Evolutionary conservation across 1,284 basidiomycete genomes (phyloP).

Genomic region (Marasmius tenuissimus): DNA sequence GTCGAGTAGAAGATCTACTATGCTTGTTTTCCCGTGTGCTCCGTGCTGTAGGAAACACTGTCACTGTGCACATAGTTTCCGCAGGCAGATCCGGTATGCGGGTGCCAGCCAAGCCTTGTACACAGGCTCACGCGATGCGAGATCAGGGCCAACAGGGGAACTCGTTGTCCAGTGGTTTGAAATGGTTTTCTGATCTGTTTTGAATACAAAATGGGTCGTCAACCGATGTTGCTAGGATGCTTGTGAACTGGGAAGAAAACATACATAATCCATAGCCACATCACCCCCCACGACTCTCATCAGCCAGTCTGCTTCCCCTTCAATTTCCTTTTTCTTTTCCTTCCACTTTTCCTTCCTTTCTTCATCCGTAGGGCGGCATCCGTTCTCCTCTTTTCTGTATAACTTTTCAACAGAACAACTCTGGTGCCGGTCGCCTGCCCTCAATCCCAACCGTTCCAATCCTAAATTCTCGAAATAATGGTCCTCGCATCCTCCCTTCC

Average conservation of each 20-base stretch:
- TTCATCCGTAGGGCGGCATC: conserved; percentile 21
- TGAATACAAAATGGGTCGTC: not conserved
- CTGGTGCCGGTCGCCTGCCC: conserved; percentile 48
- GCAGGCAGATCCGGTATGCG: too few relatives aligned
- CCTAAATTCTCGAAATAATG: conserved; percentile 32
- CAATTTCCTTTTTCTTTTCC: conserved; percentile 30
- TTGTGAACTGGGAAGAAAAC: not conserved
- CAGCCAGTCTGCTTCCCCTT: conserved; percentile 15
- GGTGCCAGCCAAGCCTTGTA: not conserved
- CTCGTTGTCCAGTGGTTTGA: not conserved
- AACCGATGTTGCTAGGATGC: conserved; percentile 9
- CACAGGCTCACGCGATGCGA: not conserved
- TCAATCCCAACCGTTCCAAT: conserved; percentile 13
- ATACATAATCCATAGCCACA: not conserved
- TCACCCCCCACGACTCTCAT: conserved; percentile 1
- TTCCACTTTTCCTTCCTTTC: conserved; percentile 21
- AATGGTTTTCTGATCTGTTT: not conserved
- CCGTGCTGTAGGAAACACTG: too few relatives aligned
- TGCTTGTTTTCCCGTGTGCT: too few relatives aligned
- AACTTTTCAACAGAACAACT: conserved; percentile 17
- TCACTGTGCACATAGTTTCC: too few relatives aligned
- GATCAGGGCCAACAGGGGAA: not conserved
- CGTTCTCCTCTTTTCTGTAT: conserved; percentile 17
- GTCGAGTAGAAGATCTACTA: too few relatives aligned
- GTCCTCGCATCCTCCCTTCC: conserved; percentile 51